Base-by-base conservation (phyloP, 2,329 filamentous ascomycete species). In the Fusarium beomiforme region DNA sequence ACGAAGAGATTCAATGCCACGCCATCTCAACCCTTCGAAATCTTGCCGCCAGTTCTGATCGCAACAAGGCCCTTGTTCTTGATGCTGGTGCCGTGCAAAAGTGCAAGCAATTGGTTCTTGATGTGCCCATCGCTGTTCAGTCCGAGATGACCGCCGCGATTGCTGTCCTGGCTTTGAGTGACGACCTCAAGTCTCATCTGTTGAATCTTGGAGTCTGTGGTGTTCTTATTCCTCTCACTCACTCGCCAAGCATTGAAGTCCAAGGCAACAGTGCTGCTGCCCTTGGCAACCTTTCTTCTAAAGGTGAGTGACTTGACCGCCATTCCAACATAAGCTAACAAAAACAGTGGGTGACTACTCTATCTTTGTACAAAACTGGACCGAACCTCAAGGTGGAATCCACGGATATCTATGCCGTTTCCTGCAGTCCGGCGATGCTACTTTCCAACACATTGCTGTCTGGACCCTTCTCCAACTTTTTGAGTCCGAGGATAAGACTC, bases 121-220 rank as follows among this genome's bases (percentile, higher is more conserved):
- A 97, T 60, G 96, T 98, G 5, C 94, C 96, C 0, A 88, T 98
- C 51, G 95, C 93, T 41, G 96, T 99, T 5, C 96, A 99, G 80
- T 98, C 95, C 4, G 96, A 99, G 81, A 99, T 99, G 96, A 99
- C 96, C 8, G 96, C 96, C n/a, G 96, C 96, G 2, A 98, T 99
- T 81, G 96, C 96, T 39, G 96, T 99, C 17, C 87, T 99, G 70
- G 96, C 96, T 21, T 85, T 99, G 55, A 98, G 95, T 75, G 96
- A 99, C 77, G 96, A 99, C 71, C 88, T 99, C 64, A 99, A 99
- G 83, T 90, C 93, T 8, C 93, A 97, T 78, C 87, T 99, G 16
- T 85, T 99, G 59, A 95, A 93, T 67, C 87, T 98, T 4, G 96
- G 95, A 24, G 95, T 99, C 2, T 98, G 98, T 78, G 96, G 98